These are phyloP conservation scores for Daldinia decipiens DNA, from an alignment of 495 filamentous ascomycete genomes.

Conservation along the genomic window DNA sequence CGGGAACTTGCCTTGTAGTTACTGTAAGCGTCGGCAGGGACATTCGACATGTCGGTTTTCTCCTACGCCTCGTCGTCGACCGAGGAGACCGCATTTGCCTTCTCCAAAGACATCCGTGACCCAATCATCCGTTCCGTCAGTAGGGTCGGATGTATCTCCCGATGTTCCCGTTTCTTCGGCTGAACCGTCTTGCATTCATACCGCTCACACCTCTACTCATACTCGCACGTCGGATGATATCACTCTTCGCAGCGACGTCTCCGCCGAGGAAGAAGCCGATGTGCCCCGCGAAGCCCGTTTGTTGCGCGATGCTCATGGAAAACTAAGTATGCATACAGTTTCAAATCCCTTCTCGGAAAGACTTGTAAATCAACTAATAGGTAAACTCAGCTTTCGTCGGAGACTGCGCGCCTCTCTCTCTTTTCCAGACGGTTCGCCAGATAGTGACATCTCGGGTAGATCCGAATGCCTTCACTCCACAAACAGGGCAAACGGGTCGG, in stretches of 20 bases:
- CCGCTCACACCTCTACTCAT: not conserved
- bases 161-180: slow-evolving; percentile 2
- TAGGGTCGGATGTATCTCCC: slow-evolving; percentile 21
- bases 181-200: not conserved
- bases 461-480: slow-evolving; percentile 69
- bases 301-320: slow-evolving; percentile 67
- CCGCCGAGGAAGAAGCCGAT: slow-evolving; percentile 55
- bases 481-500: slow-evolving; percentile 70
- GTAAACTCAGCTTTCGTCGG: slow-evolving; percentile 65
- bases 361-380: not conserved
- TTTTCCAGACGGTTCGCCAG: slow-evolving; percentile 72
- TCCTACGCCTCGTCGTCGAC: slow-evolving; percentile 30
- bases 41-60: slow-evolving; percentile 32
- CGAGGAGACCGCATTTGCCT: slow-evolving; percentile 22
- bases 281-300: slow-evolving; percentile 62
- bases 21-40: slow-evolving; percentile 29
- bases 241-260: slow-evolving; percentile 34
- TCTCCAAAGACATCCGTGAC: slow-evolving; percentile 20
- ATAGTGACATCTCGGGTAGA: slow-evolving; percentile 73
- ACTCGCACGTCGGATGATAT: slow-evolving; percentile 7
- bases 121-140: slow-evolving; percentile 30
- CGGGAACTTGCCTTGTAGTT: slow-evolving; percentile 38
- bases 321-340: slow-evolving; percentile 54
- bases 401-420: slow-evolving; percentile 74
- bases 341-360: not conserved